These are phyloP conservation scores for Blattamonas nauphoetae DNA, from an alignment of 78 protist species.

Conservation along the genomic window DNA sequence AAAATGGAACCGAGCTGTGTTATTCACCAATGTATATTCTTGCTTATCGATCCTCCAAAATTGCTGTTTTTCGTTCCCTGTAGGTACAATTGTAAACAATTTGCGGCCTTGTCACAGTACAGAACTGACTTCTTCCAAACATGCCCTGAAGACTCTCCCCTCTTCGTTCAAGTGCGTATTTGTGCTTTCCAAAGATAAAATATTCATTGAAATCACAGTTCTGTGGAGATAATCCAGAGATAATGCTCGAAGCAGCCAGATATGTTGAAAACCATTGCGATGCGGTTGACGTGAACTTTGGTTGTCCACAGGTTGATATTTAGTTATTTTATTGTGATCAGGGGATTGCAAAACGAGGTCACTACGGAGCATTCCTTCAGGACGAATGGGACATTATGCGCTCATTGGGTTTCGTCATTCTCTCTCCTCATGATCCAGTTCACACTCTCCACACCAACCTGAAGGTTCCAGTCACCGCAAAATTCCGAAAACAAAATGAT, in stretches of 20 bases:
- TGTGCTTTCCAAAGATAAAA: no score
- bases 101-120: no score
- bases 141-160: neutral
- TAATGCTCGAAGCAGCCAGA: neutral
- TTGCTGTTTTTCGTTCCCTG: no score
- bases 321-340: slow-evolving; percentile 1
- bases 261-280: neutral
- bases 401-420: no score
- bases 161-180: neutral
- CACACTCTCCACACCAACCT: neutral
- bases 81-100: no score
- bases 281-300: neutral
- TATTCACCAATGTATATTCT: slow-evolving; percentile 66
- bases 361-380: slow-evolving; percentile 41
- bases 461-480: slow-evolving; percentile 20
- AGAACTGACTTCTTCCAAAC: neutral
- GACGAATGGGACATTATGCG: slow-evolving; percentile 6
- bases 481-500: neutral
- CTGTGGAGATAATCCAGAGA: neutral
- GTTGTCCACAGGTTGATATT: neutral
- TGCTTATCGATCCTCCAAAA: no score
- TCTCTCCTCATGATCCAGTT: no score
- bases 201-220: no score
- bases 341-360: slow-evolving; percentile 27
- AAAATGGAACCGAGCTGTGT: slow-evolving; percentile 44